Evolutionary conservation across 106 monocot species (phyloP).

Genomic region (Platanthera zijinensis): DNA sequence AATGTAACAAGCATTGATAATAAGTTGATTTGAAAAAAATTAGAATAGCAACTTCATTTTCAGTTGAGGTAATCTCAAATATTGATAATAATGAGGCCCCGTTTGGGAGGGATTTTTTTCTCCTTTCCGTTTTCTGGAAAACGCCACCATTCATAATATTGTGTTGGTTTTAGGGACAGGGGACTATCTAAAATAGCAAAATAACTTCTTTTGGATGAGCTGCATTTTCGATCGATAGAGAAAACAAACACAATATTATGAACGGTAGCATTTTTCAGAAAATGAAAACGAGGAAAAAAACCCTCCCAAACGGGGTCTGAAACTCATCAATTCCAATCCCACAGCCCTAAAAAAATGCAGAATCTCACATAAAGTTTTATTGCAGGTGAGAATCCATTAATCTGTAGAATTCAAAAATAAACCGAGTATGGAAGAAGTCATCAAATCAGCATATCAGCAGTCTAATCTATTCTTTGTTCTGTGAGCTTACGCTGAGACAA

Average conservation of each 20-base stretch:
- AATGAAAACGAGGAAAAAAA: too few species aligned
- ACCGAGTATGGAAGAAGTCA: background rate
- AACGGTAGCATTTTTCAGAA: too few species aligned
- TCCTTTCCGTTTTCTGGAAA: too few species aligned
- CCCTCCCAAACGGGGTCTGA: too few species aligned
- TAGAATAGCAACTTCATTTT: background rate
- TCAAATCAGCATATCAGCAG: background rate
- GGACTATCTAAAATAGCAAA: too few species aligned
- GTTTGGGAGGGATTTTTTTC: too few species aligned
- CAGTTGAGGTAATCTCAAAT: background rate
- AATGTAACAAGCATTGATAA: background rate
- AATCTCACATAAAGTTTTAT: background rate
- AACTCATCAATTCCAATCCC: too few species aligned
- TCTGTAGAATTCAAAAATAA: background rate
- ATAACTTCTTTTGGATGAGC: too few species aligned
- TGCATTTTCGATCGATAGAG: too few species aligned
- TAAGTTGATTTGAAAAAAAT: background rate
- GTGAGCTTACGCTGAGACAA: constrained; percentile 61
- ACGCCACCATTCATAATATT: too few species aligned
- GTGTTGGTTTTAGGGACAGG: too few species aligned
- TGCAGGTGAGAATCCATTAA: background rate
- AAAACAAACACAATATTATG: too few species aligned
- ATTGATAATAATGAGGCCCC: background rate
- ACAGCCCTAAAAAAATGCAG: background rate
- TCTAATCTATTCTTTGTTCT: background rate